Percentiles rank a stretch among this genome's conserved stretches.
Evolutionary conservation across 495 filamentous ascomycete genomes (phyloP).

Genomic region (Thozetella sp.): DNA sequence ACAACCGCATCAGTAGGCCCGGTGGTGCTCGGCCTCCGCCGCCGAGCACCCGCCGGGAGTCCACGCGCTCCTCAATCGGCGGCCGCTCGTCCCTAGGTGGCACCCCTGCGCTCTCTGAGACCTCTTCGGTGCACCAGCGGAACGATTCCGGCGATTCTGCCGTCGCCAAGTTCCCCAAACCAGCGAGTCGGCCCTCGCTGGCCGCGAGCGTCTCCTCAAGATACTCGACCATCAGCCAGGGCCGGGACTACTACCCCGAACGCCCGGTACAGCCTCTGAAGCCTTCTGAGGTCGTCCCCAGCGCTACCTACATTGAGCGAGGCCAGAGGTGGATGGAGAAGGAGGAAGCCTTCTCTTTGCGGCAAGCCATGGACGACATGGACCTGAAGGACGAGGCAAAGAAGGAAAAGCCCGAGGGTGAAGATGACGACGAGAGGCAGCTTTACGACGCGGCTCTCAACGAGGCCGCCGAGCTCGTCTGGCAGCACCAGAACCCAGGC

Average conservation of each 20-base stretch:
- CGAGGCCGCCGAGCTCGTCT: conserved; percentile 87
- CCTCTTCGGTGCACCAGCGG: conserved; percentile 37
- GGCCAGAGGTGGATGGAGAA: conserved; percentile 84
- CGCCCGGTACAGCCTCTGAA: conserved; percentile 36
- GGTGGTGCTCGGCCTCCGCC: conserved; percentile 81
- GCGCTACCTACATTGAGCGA: conserved; percentile 74
- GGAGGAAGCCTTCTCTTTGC: conserved; percentile 76
- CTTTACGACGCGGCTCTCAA: conserved; percentile 77
- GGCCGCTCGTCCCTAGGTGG: conserved; percentile 30
- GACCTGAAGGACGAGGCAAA: conserved; percentile 30
- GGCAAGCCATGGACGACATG: conserved; percentile 81
- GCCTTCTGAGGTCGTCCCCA: conserved; percentile 54
- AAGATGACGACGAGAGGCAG: conserved; percentile 62
- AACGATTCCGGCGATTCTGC: conserved; percentile 26
- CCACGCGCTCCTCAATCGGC: conserved; percentile 19
- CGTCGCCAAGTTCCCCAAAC: background rate
- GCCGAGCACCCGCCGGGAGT: conserved; percentile 29
- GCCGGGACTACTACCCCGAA: conserved; percentile 46
- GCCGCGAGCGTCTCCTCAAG: conserved; percentile 40
- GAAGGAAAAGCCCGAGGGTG: conserved; percentile 15
- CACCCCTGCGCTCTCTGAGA: conserved; percentile 38
- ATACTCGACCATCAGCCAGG: conserved; percentile 34
- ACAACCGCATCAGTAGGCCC: conserved; percentile 75
- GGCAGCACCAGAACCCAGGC: conserved; percentile 70
- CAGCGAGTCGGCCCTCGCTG: conserved; percentile 30